Conservation (phyloP, 495 filamentous ascomycete species). For the Neurospora cerealis region DNA sequence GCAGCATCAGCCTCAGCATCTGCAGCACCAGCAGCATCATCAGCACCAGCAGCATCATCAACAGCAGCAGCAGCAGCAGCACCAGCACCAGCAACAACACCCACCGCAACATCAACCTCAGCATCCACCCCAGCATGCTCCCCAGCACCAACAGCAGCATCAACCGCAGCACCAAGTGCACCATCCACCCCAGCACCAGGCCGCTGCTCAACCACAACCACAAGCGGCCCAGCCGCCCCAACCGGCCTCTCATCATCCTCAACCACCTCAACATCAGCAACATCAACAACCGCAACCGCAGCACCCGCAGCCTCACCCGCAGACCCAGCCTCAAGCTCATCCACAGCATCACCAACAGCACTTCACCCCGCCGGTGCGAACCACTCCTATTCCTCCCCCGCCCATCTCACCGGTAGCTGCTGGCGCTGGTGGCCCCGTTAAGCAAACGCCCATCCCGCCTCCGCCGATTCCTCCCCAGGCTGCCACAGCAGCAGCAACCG, state of each 20-base stretch:
- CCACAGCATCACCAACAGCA: slow-evolving; percentile 5
- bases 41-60: not conserved
- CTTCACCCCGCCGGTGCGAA: slow-evolving; percentile 8
- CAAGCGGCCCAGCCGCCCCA: not conserved
- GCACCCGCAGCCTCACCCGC: not conserved
- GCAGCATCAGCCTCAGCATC: not conserved
- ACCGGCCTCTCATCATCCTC: not conserved
- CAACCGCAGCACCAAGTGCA: slow-evolving; percentile 1
- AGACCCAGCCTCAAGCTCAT: not conserved
- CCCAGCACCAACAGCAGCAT: not conserved
- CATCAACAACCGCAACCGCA: slow-evolving; percentile 1
- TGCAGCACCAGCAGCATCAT: not conserved
- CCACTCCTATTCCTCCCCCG: slow-evolving; percentile 21
- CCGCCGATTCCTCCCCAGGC: slow-evolving; percentile 19
- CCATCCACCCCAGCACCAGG: not conserved
- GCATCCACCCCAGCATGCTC: not conserved
- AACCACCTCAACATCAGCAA: not conserved
- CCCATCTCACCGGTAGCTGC: slow-evolving; percentile 12
- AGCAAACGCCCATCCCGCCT: slow-evolving; percentile 23
- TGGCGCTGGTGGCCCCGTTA: not conserved
- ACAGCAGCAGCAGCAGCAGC: slow-evolving; percentile 2
- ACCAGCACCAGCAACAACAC: not conserved
- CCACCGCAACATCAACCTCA: slow-evolving; percentile 3
- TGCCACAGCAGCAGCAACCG: slow-evolving; percentile 1
- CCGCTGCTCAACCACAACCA: not conserved